Evolutionary conservation across 805 yeast genomes (phyloP).

Genomic region (Kodamaea nitidulidarum): DNA sequence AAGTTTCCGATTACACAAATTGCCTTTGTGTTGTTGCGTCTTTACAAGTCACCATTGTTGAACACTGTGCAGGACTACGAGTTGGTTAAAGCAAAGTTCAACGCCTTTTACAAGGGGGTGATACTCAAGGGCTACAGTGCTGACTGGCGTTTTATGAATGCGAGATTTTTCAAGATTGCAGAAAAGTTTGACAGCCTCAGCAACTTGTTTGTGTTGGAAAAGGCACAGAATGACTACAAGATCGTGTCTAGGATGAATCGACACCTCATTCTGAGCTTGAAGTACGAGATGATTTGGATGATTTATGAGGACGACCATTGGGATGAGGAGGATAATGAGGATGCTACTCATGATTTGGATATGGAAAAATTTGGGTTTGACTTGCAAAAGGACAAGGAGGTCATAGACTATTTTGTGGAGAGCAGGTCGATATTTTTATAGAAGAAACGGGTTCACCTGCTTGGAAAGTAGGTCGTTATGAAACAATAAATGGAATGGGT

Average conservation of each 20-base stretch:
- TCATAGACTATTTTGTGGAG: slow-evolving; percentile 16
- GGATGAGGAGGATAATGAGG: slow-evolving; percentile 4
- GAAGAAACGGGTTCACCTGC: slow-evolving; percentile 1
- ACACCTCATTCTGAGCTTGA: slow-evolving; percentile 32
- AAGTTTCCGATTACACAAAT: slow-evolving; percentile 36
- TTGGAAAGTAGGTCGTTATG: too few species aligned
- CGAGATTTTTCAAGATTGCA: slow-evolving; percentile 21
- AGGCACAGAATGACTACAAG: slow-evolving; percentile 18
- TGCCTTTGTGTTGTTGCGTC: slow-evolving; percentile 27
- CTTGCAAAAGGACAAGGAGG: slow-evolving; percentile 13
- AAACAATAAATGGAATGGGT: too few species aligned
- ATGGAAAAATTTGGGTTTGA: slow-evolving; percentile 33
- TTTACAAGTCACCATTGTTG: slow-evolving; percentile 31
- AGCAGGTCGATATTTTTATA: slow-evolving; percentile 19
- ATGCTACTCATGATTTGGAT: slow-evolving; percentile 9
- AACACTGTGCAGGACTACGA: slow-evolving; percentile 22
- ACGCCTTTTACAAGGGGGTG: slow-evolving; percentile 17
- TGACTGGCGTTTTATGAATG: slow-evolving; percentile 22
- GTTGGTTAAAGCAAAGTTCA: slow-evolving; percentile 21
- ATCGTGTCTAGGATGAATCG: slow-evolving; percentile 32
- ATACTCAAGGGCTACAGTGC: slow-evolving; percentile 13
- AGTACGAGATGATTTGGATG: slow-evolving; percentile 39
- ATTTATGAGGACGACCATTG: slow-evolving; percentile 24
- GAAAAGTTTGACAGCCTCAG: slow-evolving; percentile 21
- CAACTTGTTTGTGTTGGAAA: slow-evolving; percentile 10